Percentiles rank a stretch among this genome's conserved stretches.
These are phyloP conservation scores for Aspergillaceae sp. DNA, from an alignment of 2,329 filamentous ascomycete genomes.

Conservation along the genomic window DNA sequence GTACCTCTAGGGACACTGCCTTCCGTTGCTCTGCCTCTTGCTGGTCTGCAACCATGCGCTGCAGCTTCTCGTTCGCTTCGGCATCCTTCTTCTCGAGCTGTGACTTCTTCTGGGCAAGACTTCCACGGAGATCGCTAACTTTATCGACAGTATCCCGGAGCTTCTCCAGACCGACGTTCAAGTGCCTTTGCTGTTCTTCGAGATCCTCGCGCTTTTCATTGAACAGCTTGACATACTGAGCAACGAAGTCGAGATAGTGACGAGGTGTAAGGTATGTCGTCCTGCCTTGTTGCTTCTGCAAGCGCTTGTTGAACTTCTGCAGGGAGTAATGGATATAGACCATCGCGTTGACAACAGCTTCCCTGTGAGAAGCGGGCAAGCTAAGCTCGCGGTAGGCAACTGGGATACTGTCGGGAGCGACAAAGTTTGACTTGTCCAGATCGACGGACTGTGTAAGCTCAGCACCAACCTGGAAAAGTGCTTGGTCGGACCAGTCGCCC, in stretches of 20 bases:
- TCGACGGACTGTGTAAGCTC: slow-evolving; percentile 96
- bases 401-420: slow-evolving; percentile 81
- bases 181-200: slow-evolving; percentile 94
- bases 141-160: slow-evolving; percentile 94
- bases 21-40: slow-evolving; percentile 88
- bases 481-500: slow-evolving; percentile 98
- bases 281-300: slow-evolving; percentile 86
- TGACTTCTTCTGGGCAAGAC: slow-evolving; percentile 86
- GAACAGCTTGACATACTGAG: slow-evolving; percentile 94
- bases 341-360: slow-evolving; percentile 94
- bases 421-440: slow-evolving; percentile 77
- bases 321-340: slow-evolving; percentile 97
- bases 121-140: slow-evolving; percentile 82
- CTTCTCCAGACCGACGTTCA: slow-evolving; percentile 97
- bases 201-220: slow-evolving; percentile 97
- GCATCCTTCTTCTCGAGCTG: slow-evolving; percentile 89
- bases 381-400: slow-evolving; percentile 80
- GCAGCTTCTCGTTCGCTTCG: slow-evolving; percentile 93
- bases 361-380: slow-evolving; percentile 80
- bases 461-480: slow-evolving; percentile 91
- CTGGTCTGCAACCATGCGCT: slow-evolving; percentile 95
- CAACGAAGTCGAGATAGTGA: slow-evolving; percentile 96
- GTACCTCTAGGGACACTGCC: slow-evolving; percentile 77
- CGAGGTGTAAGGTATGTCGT: slow-evolving; percentile 89
- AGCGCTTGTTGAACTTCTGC: slow-evolving; percentile 76